Evolutionary conservation across 2,329 filamentous ascomycete genomes (phyloP), one percentile per base, ranked within the genome.

Genomic region (Fusarium compactum): DNA sequence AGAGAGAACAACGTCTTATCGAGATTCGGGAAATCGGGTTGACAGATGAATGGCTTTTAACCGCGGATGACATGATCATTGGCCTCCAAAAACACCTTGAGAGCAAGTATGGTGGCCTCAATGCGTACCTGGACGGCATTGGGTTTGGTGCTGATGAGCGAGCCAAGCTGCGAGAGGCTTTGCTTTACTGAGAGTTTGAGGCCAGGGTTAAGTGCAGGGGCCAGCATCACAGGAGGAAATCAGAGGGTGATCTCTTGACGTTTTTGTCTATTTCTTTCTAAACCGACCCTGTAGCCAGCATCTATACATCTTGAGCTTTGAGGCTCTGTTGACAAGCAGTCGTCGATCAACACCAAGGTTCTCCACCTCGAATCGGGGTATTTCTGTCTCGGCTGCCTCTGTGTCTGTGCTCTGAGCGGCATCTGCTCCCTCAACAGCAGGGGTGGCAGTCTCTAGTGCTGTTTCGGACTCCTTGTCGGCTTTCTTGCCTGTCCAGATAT

Each of bases 241-340:
- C 11, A 11, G 15, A 9, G 46, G 16, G 54, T 67, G 16, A 56
- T 50, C 43, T 72, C 58, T 32, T 43, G 50, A 70, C 70, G 57
- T 67, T 66, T 29, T 74, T 71, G 50, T 81, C 78, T 84, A 86
- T 82, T 84, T 85, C 82, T 95, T 95, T 76, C 86, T 89, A 79
- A 96, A 97, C 6, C 90, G 89, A 30, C 92, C 93, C 80, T 97
- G 93, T 79, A 97, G 89, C 94, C 96, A 99, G 84, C 95, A 98
- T 66, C 96, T 90, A 81, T 98, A 98, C 96, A 99, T 99, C 83
- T 98, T 99, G 51, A 97, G 85, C 81, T 94, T 92, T 76, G 91
- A 89, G 58, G 95, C 93, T 70, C 96, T 89, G 79, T 99, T 99
- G 59, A 99, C 94, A 58, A 99, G 86, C 84, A 99, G 86, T 64